Base-by-base conservation (phyloP, 176 grass and related monocot genomes). In the Musa itinerans region DNA sequence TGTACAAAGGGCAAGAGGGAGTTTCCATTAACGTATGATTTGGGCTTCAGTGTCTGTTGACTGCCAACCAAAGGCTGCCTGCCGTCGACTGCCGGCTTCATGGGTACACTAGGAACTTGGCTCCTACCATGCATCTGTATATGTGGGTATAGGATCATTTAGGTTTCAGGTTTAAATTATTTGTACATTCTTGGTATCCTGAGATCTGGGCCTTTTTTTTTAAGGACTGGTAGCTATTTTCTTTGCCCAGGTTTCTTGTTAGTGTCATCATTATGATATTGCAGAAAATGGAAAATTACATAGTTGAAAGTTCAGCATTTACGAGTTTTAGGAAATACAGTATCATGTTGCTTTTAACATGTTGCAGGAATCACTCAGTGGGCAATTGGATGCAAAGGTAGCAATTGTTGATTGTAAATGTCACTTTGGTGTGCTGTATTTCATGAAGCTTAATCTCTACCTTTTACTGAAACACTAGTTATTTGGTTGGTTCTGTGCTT, bases 151-250 rank as follows among this genome's bases (percentile, higher is more conserved):
- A 70, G 68, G 68, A 70, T 70, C 43, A 7, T 19, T 49, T 70
- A 70, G 68, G 68, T 70, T 70, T 50, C 68, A 21, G 68, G 43
- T 21, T 51, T 20, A 50, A 70, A 70, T 50, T 70, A 65, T 70
- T 70, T 70, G 68, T 70, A 70, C 19, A 70, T 70, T 70, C 68
- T 51, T 70, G 68, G 68, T 48, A 17, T 70, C 43, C n/a, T 16
- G 51, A 50, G 52, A n/a, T 48, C 20, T 11, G 2, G 48, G 48
- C 48, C 68, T 70, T 48, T 50, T 9, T 50, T 65, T 65, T 19
- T 2, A 27, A 69, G 67, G 43, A 50, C 34, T 8, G 50, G 67
- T 14, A 58, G 17, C 55, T 61, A 2, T 25, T 8, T 70, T 50
- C 21, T n/a, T 50, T 69, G 29, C 29, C 15, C 17, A 49, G 34